Conservation (phyloP, 176 grass and related monocot species). For the Eragrostis nindensis region DNA sequence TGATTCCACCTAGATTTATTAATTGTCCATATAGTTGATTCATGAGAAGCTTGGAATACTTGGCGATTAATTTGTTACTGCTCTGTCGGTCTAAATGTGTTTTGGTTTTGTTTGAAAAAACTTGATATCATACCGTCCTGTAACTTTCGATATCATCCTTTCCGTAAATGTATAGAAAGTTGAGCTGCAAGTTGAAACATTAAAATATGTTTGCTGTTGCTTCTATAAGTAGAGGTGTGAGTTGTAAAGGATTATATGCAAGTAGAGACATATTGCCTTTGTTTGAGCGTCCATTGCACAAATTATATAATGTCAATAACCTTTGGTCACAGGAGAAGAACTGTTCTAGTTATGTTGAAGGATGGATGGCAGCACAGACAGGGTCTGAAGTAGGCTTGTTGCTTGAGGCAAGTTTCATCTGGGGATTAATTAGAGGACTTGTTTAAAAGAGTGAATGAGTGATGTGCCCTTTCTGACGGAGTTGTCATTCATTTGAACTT, state of each 20-base stretch:
- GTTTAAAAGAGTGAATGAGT: constrained; percentile 19
- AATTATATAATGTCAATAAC: constrained; percentile 6
- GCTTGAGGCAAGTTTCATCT: constrained; percentile 35
- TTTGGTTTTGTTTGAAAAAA: background rate
- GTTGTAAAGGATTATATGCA: constrained; percentile 5
- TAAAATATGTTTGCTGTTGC: background rate
- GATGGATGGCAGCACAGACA: constrained; percentile 12
- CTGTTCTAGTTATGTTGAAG: constrained; percentile 40
- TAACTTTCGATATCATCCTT: background rate
- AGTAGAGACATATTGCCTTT: background rate
- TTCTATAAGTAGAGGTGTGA: background rate
- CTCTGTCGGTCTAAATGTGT: background rate
- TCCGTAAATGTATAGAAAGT: background rate
- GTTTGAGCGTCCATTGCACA: background rate
- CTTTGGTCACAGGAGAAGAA: constrained; percentile 42
- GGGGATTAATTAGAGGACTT: background rate
- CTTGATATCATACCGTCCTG: background rate
- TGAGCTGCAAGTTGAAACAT: background rate
- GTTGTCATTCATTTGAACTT: constrained; percentile 22
- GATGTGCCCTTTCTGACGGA: too few species aligned
- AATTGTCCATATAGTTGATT: background rate
- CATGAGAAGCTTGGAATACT: constrained; percentile 16
- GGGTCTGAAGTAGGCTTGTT: constrained; percentile 30
- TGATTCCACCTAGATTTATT: background rate
- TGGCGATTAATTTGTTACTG: background rate